These are phyloP conservation scores for Ogataea minuta DNA, from an alignment of 805 yeast genomes.

Conservation along the genomic window DNA sequence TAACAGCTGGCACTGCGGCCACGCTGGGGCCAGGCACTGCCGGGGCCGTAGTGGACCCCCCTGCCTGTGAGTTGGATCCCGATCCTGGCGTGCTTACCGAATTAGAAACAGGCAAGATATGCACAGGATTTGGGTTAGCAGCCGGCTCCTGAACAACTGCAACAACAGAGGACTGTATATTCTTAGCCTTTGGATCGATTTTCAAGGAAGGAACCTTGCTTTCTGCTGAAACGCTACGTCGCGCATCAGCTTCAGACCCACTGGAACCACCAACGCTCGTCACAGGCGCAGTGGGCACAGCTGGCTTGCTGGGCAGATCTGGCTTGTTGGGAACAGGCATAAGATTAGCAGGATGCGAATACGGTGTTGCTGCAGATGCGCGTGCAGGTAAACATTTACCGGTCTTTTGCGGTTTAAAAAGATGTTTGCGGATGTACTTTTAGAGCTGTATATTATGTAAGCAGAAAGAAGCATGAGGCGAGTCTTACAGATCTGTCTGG, in stretches of 20 bases:
- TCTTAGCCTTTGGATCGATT: constrained; percentile 15
- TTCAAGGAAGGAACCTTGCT: constrained; percentile 3
- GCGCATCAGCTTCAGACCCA: constrained; percentile 9
- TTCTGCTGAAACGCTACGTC: constrained; percentile 8
- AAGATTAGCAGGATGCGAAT: background rate
- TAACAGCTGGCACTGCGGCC: background rate
- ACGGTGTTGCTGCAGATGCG: too few relatives aligned
- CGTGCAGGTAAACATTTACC: too few relatives aligned
- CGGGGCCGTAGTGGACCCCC: background rate
- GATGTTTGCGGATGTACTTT: too few relatives aligned
- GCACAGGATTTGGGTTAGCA: constrained; percentile 21
- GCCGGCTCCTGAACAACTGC: constrained; percentile 32
- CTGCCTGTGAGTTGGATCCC: background rate
- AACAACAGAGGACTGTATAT: constrained; percentile 22
- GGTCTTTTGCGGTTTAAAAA: too few relatives aligned
- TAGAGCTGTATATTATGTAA: too few relatives aligned
- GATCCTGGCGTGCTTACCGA: background rate
- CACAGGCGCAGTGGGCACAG: background rate
- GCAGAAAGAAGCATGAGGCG: too few relatives aligned
- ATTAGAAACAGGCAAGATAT: constrained; percentile 21
- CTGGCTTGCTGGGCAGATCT: background rate
- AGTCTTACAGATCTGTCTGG: too few relatives aligned
- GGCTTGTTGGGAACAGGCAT: constrained; percentile 1
- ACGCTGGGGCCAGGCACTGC: background rate
- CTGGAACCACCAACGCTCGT: constrained; percentile 2